These are phyloP conservation scores for Castanea sativa DNA, from an alignment of 306 rosid genomes.

Conservation along the genomic window DNA sequence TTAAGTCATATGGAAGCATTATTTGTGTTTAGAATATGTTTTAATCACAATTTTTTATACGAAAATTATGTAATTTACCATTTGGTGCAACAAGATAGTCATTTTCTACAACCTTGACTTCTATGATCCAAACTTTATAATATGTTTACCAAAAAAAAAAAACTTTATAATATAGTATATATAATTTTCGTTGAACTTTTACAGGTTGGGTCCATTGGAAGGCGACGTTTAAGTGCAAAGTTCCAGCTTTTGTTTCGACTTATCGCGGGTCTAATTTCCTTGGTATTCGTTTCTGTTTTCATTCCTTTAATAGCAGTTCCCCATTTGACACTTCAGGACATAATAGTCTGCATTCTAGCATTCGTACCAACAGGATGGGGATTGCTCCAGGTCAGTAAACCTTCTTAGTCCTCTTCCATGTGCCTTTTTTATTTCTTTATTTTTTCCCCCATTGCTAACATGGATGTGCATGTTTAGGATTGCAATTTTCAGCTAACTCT, in stretches of 20 bases:
- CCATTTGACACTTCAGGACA: constrained; percentile 61
- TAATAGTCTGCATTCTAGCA: constrained; percentile 72
- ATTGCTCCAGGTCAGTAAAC: constrained; percentile 65
- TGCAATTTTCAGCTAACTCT: no score
- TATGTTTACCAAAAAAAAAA: no score
- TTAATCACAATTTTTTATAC: no score
- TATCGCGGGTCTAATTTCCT: constrained; percentile 60
- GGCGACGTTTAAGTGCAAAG: constrained; percentile 82
- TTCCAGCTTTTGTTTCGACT: constrained; percentile 77
- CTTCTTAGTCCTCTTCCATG: neutral
- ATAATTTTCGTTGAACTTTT: constrained; percentile 8
- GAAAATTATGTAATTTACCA: no score
- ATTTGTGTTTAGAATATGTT: no score
- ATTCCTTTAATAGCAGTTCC: constrained; percentile 57
- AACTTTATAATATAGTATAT: no score
- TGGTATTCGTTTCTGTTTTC: constrained; percentile 53
- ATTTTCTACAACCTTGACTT: no score
- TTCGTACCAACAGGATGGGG: constrained; percentile 99
- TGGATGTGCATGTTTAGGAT: no score
- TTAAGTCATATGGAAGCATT: no score
- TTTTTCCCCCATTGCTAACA: no score
- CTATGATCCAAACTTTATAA: no score
- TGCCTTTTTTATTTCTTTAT: neutral
- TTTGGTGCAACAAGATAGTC: no score
- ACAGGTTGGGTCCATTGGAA: constrained; percentile 70